Evolutionary conservation across 202 grass and related monocot species (phyloP), one percentile per base, ranked within the genome.

Genomic region (Setaria viridis): DNA sequence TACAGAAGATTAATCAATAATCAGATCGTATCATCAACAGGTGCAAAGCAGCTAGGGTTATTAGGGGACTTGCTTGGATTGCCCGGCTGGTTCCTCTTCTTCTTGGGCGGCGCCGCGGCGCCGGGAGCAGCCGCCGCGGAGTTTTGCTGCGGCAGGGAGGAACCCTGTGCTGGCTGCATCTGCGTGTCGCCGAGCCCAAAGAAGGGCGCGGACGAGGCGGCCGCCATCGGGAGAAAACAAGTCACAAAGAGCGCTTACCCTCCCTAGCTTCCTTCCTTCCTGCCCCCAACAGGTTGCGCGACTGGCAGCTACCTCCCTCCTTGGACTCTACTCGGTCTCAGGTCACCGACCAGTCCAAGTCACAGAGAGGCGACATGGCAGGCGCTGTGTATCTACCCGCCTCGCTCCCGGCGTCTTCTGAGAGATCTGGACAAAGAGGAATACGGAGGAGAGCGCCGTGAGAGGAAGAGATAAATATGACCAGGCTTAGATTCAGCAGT

Each of bases 51-150:
- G 16, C 30, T 55, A 55, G 16, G 30, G 46, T 30, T 32, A 70
- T 6, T 1, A 39, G 46, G 78, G 30, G 80, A 86, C 87, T 99
- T 94, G 81, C 97, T 92, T 93, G 97, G 94, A 82, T 96, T 94
- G 76, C 97, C 94, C 1, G 97, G 97, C 74, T 94, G 94, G 83
- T 99, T 96, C 76, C 97, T 87, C 85, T 93, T 99, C 87, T 99
- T 99, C 92, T 99, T 99, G 39, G 87, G 88, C 74, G 88, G 56
- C 29, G 91, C 78, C n/a, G 91, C 75, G 41, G 85, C 43, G 13
- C 78, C 41, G 72, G 87, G 48, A 54, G 50, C 72, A 0, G 33
- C 20, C 6, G 20, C 97, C 55, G 81, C 3, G 34, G 77, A 72
- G 90, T 56, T 87, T 35, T 34, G 85, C 51, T 29, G 82, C n/a